Percentiles rank a stretch among this genome's conserved stretches.
Conservation (phyloP, 441 rosid species). For the Pelargonium cotyledonis region DNA sequence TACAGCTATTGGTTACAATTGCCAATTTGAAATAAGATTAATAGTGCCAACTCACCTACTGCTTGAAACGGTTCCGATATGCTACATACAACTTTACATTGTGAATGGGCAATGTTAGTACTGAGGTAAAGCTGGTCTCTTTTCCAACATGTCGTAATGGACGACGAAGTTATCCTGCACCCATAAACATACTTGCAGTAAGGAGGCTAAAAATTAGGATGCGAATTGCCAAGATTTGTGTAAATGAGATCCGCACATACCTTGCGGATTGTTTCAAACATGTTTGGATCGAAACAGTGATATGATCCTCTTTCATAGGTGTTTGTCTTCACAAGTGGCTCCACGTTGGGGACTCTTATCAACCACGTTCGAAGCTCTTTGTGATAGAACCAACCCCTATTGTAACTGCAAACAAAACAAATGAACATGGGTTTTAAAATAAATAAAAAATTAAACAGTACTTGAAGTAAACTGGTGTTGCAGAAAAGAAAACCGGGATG, state of each 20-base stretch:
- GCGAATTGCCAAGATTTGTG: not conserved
- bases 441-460: not conserved
- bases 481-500: not conserved
- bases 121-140: constrained; percentile 72
- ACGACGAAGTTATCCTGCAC: constrained; percentile 84
- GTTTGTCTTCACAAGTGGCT: constrained; percentile 77
- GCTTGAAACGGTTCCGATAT: constrained; percentile 27
- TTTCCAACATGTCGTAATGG: constrained; percentile 70
- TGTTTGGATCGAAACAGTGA: constrained; percentile 75
- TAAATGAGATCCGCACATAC: constrained; percentile 24
- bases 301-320: constrained; percentile 80
- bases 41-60: not conserved
- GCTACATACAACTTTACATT: constrained; percentile 41
- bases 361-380: constrained; percentile 79
- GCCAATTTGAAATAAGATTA: not conserved
- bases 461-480: not conserved
- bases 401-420: constrained; percentile 42
- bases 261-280: constrained; percentile 70
- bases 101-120: constrained; percentile 28
- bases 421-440: not conserved
- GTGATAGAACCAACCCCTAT: constrained; percentile 87
- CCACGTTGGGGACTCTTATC: constrained; percentile 55
- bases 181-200: constrained; percentile 15
- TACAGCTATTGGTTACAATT: not conserved
- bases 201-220: not conserved